These are phyloP conservation scores for Trichomonas tenax DNA, from an alignment of 208 protist species.

Conservation along the genomic window DNA sequence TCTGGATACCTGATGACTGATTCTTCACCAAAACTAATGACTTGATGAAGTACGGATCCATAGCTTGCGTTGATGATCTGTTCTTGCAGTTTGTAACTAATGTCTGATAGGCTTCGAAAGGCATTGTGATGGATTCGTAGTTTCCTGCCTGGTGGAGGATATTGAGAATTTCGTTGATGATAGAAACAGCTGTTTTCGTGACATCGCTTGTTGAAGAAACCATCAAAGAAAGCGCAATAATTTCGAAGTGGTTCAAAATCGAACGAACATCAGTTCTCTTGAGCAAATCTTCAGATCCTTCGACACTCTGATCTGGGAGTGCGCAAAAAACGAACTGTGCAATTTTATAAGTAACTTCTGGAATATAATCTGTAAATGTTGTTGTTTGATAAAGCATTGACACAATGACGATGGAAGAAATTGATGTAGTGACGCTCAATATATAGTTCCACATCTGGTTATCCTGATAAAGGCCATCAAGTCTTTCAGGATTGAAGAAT, in stretches of 20 bases:
- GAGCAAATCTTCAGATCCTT: background rate
- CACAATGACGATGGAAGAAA: background rate
- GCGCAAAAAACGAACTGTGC: background rate
- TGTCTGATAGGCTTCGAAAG: background rate
- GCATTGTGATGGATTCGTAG: background rate
- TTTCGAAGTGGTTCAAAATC: background rate
- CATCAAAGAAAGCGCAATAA: background rate
- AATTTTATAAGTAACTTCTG: background rate
- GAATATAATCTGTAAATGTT: background rate
- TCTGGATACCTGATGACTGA: background rate
- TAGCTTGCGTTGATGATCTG: background rate
- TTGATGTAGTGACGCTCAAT: background rate
- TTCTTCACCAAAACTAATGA: background rate
- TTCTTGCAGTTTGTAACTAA: background rate
- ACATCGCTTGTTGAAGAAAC: background rate
- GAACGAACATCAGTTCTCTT: background rate
- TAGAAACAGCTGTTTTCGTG: background rate
- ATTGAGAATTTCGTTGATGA: background rate
- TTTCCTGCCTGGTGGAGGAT: background rate
- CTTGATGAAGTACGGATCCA: background rate
- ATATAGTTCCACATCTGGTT: background rate
- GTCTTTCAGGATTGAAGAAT: background rate
- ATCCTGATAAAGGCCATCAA: background rate
- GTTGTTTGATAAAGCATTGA: background rate
- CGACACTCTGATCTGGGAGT: background rate